Conservation (phyloP, 257 asterid species). For the Thymus quinquecostatus region DNA sequence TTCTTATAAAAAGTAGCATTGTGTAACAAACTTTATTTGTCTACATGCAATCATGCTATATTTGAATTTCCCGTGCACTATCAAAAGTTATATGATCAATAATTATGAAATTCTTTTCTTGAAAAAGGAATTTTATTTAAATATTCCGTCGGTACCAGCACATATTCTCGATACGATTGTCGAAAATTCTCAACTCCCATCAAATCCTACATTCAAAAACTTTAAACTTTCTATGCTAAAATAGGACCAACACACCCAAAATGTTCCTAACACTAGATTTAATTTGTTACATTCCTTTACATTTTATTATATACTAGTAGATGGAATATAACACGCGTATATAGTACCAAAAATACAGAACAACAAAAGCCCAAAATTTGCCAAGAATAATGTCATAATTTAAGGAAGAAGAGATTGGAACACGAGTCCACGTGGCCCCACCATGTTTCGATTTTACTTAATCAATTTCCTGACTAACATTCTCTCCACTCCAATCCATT, state of each 20-base stretch:
- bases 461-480: not conserved
- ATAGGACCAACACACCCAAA: too few relatives aligned
- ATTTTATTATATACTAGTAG: too few relatives aligned
- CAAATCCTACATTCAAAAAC: too few relatives aligned
- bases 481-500: too few relatives aligned
- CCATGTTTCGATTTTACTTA: not conserved
- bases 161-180: too few relatives aligned
- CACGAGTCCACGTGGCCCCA: not conserved
- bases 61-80: constrained; percentile 22
- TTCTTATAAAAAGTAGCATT: constrained; percentile 12
- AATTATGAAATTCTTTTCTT: too few relatives aligned
- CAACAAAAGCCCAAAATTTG: constrained; percentile 10
- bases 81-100: not conserved
- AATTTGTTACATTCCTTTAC: too few relatives aligned
- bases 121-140: too few relatives aligned
- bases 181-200: too few relatives aligned
- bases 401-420: constrained; percentile 11
- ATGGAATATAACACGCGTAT: not conserved
- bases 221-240: too few relatives aligned
- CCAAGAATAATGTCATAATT: constrained; percentile 10
- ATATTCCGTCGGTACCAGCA: too few relatives aligned
- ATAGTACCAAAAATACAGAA: not conserved
- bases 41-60: constrained; percentile 25
- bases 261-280: too few relatives aligned
- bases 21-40: constrained; percentile 16